Evolutionary conservation across 305 asterid genomes (phyloP).

Genomic region (Petunia hybrid): DNA sequence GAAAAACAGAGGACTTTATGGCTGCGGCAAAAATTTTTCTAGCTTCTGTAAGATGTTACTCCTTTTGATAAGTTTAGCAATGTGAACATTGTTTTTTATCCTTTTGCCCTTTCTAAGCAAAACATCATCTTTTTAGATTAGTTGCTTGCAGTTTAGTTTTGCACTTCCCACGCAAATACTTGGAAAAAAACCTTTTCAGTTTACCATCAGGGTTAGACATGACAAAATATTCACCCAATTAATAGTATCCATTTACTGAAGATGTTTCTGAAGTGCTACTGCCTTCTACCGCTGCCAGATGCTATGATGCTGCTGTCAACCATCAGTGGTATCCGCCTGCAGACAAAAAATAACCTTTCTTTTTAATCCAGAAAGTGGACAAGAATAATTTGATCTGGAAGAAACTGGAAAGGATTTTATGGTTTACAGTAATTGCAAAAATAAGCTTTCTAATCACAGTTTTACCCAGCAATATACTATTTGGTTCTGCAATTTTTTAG

Average conservation of each 20-base stretch:
- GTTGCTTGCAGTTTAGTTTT: not conserved
- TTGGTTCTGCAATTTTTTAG: not conserved
- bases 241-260: not conserved
- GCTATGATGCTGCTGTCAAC: not conserved
- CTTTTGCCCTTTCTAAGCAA: not conserved
- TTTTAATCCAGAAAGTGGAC: not conserved
- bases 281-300: not conserved
- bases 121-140: too few relatives aligned
- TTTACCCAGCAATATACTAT: not conserved
- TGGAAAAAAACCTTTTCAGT: not conserved
- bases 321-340: not conserved
- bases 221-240: too few relatives aligned
- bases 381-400: not conserved
- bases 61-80: not conserved
- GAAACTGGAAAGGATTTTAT: not conserved
- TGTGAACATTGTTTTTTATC: too few relatives aligned
- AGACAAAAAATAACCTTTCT: not conserved
- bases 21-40: conserved; percentile 93
- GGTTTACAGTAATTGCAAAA: not conserved
- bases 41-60: conserved; percentile 63
- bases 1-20: conserved; percentile 94
- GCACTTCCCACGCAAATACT: not conserved
- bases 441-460: not conserved
- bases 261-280: too few relatives aligned
- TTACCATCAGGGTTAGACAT: too few relatives aligned